Base-by-base conservation (phyloP, 176 grass and related monocot species). In the Aegilops tauschii region DNA sequence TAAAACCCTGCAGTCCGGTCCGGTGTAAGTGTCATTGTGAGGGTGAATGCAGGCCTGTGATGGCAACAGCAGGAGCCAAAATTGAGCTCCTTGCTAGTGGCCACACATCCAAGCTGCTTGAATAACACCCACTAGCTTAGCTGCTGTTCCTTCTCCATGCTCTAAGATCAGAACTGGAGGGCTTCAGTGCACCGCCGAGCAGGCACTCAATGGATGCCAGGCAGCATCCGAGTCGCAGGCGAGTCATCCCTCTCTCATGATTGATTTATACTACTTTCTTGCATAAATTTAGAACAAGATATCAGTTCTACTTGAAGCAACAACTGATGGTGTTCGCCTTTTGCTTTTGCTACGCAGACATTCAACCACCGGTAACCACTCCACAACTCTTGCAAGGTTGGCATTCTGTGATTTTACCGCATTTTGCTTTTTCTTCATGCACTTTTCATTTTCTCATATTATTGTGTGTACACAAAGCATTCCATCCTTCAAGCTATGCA, bases 191-290 rank as follows among this genome's bases (percentile, higher is more conserved):
- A 69, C 28, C 76, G 31, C 47, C 35, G 49, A 79, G 28, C 61
- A 80, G 36, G 68, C 44, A 27, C 61, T 58, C 58, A 68, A 80
- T 84, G 10, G 61, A 91, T 87, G 89, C 85, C 89, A 68, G 85
- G 89, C 61, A 80, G 85, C 76, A 91, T 91, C 89, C 61, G 50
- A 8, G 4, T 91, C 76, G 80, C 89, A 76, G 85, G 89, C 40
- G 64, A 49, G 8, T 29, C 29, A n/a, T 56, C 42, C 6, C 20
- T 25, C 7, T 71, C 50, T 56, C 14, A n/a, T 20, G 17, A 20
- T 20, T 76, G 28, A 68, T 67, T 21, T 20, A 0, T 37, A 36
- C 16, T 59, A 20, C 85, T 50, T 50, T 17, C 35, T 17, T 58
- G 11, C 9, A 0, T 11, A 12, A 42, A 67, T 58, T 35, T 13